Evolutionary conservation across 2,329 filamentous ascomycete species (phyloP), one percentile per base, ranked within the genome.

Genomic region (Aspergillus latus): DNA sequence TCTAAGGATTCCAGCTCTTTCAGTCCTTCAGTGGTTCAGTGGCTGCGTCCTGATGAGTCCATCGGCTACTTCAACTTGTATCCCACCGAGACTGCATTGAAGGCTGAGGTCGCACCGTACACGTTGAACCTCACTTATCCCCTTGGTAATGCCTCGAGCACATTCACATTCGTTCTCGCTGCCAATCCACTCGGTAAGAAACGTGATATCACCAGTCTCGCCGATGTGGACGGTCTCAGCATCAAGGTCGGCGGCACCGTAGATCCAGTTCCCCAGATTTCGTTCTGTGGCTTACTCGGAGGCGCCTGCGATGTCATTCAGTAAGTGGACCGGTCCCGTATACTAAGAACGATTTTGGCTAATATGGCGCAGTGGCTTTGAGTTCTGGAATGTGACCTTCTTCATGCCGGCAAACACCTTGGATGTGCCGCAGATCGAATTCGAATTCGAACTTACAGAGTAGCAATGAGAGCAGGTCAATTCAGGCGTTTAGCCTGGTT

Each of bases 1-100:
- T 74, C 78, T 1, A 75, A 76, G 49, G 82, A 80, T 42, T 77
- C 77, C 4, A 74, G 67, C 5, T 77, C 80, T 0, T 87, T 84
- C 68, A 85, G 82, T 56, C 84, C 84, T 0, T 81, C 82, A 0
- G 80, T 87, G 5, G 76, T 83, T 0, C 84, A 87, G 62, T 87
- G 84, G 85, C 66, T 74, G 13, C 76, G 74, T 4, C 75, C 66
- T 13, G 63, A 64, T 7, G 37, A 56, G 7, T 62, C 65, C 4
- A 55, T 70, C 32, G 65, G 67, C 10, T 63, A 44, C n/a, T 32
- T 56, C n/a, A 57, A 69, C 54, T 66, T 74, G n/a, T 76, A 74
- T 55, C 70, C 76, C 0, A 75, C 72, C 0, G 74, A 80, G 55
- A 67, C 64, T 32, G 67, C 73, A 5, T 64, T 82, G 45, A 63